A percentile compares a stretch with the other conserved stretches of the same genome.
phyloP scores from a whole-genome alignment of 148 eudicot genomes.

The Talinum fruticosum region DNA sequence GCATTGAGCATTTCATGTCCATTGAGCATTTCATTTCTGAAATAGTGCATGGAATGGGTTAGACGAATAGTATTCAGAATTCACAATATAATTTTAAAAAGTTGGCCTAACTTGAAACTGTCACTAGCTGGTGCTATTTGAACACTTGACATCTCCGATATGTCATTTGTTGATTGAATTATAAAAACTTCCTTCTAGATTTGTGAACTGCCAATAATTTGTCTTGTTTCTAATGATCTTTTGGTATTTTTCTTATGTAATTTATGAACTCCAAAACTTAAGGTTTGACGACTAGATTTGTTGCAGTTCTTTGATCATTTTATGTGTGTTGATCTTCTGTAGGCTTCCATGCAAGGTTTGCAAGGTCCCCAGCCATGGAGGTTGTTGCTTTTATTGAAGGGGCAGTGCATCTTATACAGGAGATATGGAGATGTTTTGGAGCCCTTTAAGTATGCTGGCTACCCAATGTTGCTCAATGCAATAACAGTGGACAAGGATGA shows the following conservation, averaged over 20 bases:
- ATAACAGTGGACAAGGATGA: slow-evolving; percentile 93
- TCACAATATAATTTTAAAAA: not conserved
- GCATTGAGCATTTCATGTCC: not conserved
- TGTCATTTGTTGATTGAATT: not conserved
- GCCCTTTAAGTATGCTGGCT: slow-evolving; percentile 99
- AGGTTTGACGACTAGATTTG: not conserved
- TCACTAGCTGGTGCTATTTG: not conserved
- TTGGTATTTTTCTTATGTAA: not conserved
- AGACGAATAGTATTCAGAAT: not conserved
- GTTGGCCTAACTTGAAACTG: not conserved
- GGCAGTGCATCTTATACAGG: slow-evolving; percentile 91
- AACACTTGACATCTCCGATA: not conserved
- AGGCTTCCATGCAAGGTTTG: slow-evolving; percentile 99
- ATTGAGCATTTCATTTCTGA: not conserved
- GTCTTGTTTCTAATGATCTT: not conserved
- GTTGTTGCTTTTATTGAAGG: slow-evolving; percentile 86
- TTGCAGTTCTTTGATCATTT: slow-evolving; percentile 17
- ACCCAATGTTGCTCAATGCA: slow-evolving; percentile 94
- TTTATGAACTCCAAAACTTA: not conserved
- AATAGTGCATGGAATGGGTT: not conserved
- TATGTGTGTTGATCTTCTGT: slow-evolving; percentile 26
- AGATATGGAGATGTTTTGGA: slow-evolving; percentile 82
- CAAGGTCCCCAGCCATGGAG: slow-evolving; percentile 99
- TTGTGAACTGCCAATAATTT: not conserved
- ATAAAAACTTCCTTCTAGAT: not conserved